Conservation (phyloP, 2,329 filamentous ascomycete species). For the Westerdykella sp. region DNA sequence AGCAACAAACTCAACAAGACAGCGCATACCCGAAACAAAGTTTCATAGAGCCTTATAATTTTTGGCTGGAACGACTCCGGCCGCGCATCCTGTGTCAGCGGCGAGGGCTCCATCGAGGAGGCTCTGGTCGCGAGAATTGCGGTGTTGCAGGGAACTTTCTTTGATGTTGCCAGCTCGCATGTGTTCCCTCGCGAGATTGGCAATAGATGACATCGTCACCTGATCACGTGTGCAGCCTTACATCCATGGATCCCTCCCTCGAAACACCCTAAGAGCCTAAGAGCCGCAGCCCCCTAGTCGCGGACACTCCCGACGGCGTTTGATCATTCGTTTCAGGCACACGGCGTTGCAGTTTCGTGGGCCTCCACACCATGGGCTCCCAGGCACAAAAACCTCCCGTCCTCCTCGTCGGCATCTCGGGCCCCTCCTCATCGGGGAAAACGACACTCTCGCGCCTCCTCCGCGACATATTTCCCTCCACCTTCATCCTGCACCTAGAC, state of each 20-base stretch:
- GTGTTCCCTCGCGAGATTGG: neutral
- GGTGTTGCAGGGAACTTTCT: conserved; percentile 1
- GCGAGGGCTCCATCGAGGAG: conserved; percentile 71
- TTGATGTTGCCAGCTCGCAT: conserved; percentile 2
- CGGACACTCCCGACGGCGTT: no score
- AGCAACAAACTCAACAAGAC: neutral
- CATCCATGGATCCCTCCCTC: no score
- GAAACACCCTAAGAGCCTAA: no score
- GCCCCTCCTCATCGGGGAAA: conserved; percentile 89
- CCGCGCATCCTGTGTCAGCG: conserved; percentile 84
- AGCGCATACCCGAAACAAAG: conserved; percentile 58
- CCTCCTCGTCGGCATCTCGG: conserved; percentile 74
- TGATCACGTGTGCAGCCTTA: no score
- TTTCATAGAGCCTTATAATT: conserved; percentile 82
- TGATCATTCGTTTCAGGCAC: no score
- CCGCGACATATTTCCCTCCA: conserved; percentile 65
- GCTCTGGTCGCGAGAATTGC: neutral
- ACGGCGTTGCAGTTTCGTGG: no score
- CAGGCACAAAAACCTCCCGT: conserved; percentile 10
- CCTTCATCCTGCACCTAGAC: conserved; percentile 87
- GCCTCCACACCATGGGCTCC: no score
- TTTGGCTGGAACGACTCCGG: conserved; percentile 92
- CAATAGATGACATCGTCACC: no score
- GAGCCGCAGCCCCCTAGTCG: no score
- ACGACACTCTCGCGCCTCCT: conserved; percentile 85